A percentile compares a stretch with the other conserved stretches of the same genome.
Evolutionary conservation across 2,329 filamentous ascomycete species (phyloP).

Genomic region (Lasiodiplodia citricola): DNA sequence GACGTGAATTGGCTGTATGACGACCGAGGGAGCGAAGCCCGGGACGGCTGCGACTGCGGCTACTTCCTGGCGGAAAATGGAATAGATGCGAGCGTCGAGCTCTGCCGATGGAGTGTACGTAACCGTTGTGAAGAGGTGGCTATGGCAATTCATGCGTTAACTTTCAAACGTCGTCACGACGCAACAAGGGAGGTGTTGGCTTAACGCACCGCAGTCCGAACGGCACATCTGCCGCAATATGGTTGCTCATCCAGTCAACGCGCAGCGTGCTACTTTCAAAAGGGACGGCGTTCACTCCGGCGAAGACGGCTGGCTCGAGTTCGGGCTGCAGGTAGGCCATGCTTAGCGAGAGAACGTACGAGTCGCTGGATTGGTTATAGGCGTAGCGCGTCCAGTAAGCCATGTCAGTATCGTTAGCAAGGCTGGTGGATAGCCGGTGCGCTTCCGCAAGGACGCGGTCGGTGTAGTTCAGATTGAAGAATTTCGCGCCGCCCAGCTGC

Average conservation of each 20-base stretch:
- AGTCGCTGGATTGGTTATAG: constrained; percentile 33
- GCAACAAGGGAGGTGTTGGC: background rate
- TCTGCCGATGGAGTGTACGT: constrained; percentile 43
- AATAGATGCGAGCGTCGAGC: constrained; percentile 34
- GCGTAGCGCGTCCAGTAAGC: constrained; percentile 32
- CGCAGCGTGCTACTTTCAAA: background rate
- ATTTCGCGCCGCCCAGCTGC: constrained; percentile 45
- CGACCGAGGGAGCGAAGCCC: constrained; percentile 30
- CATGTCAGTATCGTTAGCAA: constrained; percentile 31
- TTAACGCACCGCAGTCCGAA: constrained; percentile 11
- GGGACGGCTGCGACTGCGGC: constrained; percentile 34
- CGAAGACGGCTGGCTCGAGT: background rate
- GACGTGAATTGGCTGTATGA: constrained; percentile 29
- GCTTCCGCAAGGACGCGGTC: constrained; percentile 31
- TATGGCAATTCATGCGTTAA: background rate
- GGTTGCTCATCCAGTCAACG: background rate
- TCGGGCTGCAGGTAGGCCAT: background rate
- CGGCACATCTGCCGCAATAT: background rate
- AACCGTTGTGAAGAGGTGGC: constrained; percentile 38
- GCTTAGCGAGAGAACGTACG: constrained; percentile 33
- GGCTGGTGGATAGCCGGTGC: constrained; percentile 30
- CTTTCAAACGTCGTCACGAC: too few relatives aligned
- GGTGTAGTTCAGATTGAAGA: constrained; percentile 32
- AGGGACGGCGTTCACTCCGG: background rate
- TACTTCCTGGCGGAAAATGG: constrained; percentile 48